phyloP scores from a whole-genome alignment of 192 early-diverging fungal genomes.

The Umbelopsis ramanniana region DNA sequence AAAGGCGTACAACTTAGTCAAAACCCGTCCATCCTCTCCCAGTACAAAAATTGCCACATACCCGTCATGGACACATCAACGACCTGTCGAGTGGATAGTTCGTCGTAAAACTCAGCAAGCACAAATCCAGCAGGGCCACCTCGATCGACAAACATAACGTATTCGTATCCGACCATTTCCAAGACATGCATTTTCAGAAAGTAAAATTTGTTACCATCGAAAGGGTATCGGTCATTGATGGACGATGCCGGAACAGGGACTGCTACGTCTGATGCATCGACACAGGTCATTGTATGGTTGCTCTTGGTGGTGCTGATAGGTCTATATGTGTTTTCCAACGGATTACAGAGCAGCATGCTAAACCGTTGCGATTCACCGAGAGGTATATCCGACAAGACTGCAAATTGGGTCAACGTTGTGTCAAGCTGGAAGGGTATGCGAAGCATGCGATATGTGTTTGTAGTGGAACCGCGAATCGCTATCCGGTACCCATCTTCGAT shows the following conservation, averaged over 20 bases:
- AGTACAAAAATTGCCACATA: conserved; percentile 7
- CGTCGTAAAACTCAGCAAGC: conserved; percentile 43
- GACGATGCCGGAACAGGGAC: conserved; percentile 41
- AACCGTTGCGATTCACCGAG: conserved; percentile 34
- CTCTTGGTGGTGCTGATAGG: not conserved
- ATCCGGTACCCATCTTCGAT: not conserved
- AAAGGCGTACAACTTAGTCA: too few species aligned
- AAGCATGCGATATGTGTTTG: not conserved
- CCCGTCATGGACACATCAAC: conserved; percentile 46
- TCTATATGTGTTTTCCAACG: conserved; percentile 14
- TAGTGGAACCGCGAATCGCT: not conserved
- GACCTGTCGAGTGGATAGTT: conserved; percentile 23
- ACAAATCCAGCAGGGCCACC: conserved; percentile 47
- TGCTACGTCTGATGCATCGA: conserved; percentile 24
- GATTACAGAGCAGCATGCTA: conserved; percentile 49
- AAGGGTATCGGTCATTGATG: conserved; percentile 24
- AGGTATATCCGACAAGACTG: conserved; percentile 43
- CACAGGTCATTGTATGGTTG: conserved; percentile 7
- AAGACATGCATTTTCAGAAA: conserved; percentile 42
- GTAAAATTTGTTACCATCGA: conserved; percentile 41
- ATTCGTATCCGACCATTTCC: conserved; percentile 47
- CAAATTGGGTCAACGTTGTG: conserved; percentile 23
- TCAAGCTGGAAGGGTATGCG: conserved; percentile 6
- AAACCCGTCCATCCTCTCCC: too few species aligned
- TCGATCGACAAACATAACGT: conserved; percentile 44